Percentiles rank a stretch among this genome's conserved stretches.
phyloP scores from a whole-genome alignment of 2,329 filamentous ascomycete genomes.

The Stenocarpella maydis region DNA sequence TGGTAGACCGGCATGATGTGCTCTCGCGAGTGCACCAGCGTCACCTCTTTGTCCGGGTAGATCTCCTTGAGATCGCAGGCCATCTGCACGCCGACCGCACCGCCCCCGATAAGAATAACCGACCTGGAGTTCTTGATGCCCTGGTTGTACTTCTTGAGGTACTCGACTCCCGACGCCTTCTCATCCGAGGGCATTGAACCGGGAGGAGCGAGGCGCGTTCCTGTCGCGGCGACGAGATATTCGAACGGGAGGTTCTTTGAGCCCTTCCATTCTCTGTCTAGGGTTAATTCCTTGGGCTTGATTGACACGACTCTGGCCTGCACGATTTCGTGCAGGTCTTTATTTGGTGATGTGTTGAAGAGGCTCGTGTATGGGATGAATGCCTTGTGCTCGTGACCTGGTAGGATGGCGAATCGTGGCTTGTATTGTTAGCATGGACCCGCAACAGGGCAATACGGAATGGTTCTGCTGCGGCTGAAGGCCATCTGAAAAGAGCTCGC shows the following conservation, averaged over 20 bases:
- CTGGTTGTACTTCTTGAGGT: conserved; percentile 46
- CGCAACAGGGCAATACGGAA: neutral
- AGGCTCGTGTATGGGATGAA: conserved; percentile 56
- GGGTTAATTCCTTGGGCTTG: conserved; percentile 43
- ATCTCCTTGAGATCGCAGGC: conserved; percentile 57
- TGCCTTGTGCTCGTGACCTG: conserved; percentile 53
- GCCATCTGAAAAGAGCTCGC: too few relatives aligned
- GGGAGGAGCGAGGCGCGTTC: conserved; percentile 47
- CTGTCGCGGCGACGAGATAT: conserved; percentile 55
- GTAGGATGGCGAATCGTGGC: conserved; percentile 54
- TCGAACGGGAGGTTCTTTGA: conserved; percentile 49
- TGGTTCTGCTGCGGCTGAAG: neutral
- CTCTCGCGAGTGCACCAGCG: conserved; percentile 55
- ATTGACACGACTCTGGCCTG: conserved; percentile 46
- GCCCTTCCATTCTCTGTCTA: conserved; percentile 46
- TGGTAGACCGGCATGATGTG: conserved; percentile 56
- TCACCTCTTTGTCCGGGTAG: conserved; percentile 55
- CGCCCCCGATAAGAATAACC: conserved; percentile 52
- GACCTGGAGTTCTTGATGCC: conserved; percentile 43
- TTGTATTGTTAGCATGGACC: conserved; percentile 20
- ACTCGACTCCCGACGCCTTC: conserved; percentile 44
- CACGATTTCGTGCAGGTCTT: conserved; percentile 44
- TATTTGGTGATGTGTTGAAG: conserved; percentile 43
- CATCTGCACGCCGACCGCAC: conserved; percentile 60
- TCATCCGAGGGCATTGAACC: conserved; percentile 47